phyloP scores from a whole-genome alignment of 2,329 filamentous ascomycete species.

The Diplodia intermedia region DNA sequence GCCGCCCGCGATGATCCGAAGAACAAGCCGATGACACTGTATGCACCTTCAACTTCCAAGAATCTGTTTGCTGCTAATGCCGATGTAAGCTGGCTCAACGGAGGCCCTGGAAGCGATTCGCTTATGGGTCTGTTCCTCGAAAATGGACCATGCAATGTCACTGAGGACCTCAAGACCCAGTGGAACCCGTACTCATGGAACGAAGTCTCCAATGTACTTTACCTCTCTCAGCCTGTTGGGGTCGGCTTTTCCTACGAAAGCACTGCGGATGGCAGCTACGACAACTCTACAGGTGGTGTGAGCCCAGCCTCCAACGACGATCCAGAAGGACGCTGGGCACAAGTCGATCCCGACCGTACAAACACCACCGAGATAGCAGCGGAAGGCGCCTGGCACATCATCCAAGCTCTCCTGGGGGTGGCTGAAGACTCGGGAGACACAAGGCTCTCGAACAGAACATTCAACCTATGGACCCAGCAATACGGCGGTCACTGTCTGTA shows the following conservation, averaged over 20 bases:
- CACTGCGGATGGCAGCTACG: not conserved
- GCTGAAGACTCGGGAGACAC: conserved; percentile 56
- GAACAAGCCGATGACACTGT: conserved; percentile 7
- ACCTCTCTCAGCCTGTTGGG: conserved; percentile 49
- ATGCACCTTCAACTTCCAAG: not conserved
- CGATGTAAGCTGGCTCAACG: conserved; percentile 4
- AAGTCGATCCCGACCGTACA: not conserved
- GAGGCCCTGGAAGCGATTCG: conserved; percentile 54
- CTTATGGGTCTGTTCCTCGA: conserved; percentile 48
- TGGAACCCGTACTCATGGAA: conserved; percentile 51
- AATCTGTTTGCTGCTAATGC: not conserved
- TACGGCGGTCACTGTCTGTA: conserved; percentile 54
- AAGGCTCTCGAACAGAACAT: conserved; percentile 48
- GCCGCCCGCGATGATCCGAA: not conserved
- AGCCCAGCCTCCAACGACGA: conserved; percentile 53
- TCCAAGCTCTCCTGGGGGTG: conserved; percentile 47
- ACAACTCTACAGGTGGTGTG: conserved; percentile 32
- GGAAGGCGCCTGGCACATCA: conserved; percentile 47
- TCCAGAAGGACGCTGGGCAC: not conserved
- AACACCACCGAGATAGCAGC: conserved; percentile 47
- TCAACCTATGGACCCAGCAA: conserved; percentile 61
- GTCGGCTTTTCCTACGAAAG: conserved; percentile 51
- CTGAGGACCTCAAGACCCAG: conserved; percentile 47
- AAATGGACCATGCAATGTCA: conserved; percentile 55
- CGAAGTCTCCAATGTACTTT: conserved; percentile 49